Evolutionary conservation across 1,139 yeast species (phyloP).

Genomic region (Yamadazyma sp.): DNA sequence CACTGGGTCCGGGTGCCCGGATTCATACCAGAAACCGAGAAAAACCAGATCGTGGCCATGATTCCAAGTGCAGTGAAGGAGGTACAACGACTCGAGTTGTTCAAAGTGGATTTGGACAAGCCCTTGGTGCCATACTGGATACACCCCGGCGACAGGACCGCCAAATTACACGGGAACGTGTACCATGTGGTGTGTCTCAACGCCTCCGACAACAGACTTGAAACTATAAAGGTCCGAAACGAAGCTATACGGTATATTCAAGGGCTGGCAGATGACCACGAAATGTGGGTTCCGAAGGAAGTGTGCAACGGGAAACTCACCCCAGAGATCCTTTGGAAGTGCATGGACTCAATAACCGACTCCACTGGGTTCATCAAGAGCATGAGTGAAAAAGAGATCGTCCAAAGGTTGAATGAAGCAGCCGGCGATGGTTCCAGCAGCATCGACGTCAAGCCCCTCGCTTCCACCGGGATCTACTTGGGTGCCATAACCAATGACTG

Average conservation of each 20-base stretch:
- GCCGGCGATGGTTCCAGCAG: conserved; percentile 4
- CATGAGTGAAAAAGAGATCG: conserved; percentile 27
- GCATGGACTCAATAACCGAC: conserved; percentile 28
- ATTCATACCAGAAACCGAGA: conserved; percentile 60
- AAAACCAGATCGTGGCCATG: conserved; percentile 45
- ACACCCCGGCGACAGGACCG: conserved; percentile 48
- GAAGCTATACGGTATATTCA: conserved; percentile 59
- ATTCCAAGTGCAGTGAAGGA: conserved; percentile 53
- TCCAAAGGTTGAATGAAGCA: conserved; percentile 14
- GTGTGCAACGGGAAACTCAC: conserved; percentile 41
- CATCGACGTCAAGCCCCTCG: conserved; percentile 6
- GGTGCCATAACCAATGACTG: conserved; percentile 27
- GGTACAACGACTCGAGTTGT: conserved; percentile 39
- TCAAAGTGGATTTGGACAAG: conserved; percentile 35
- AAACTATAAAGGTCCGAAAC: conserved; percentile 44
- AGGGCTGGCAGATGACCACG: conserved; percentile 95
- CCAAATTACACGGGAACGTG: conserved; percentile 5
- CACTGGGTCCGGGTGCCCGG: conserved; percentile 43
- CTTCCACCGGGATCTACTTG: conserved; percentile 29
- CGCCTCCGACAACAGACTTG: conserved; percentile 42
- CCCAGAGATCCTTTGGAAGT: conserved; percentile 60
- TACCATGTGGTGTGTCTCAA: conserved; percentile 52
- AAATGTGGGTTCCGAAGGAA: conserved; percentile 66
- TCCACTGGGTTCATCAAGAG: conserved; percentile 28
- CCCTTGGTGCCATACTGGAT: conserved; percentile 73